Conservation (phyloP, 106 monocot species). For the Apostasia shenzhenica region DNA sequence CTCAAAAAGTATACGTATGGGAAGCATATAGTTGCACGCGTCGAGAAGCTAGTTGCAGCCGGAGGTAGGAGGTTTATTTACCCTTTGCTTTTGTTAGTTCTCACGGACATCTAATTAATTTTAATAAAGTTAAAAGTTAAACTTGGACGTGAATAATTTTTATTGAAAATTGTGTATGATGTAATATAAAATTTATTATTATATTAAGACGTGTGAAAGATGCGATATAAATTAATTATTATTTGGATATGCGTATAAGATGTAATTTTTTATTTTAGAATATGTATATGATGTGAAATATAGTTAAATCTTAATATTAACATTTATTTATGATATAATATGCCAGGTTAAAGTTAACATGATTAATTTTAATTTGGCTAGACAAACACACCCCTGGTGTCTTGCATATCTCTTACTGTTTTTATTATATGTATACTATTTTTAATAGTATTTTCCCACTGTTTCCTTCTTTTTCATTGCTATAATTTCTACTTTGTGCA, state of each 20-base stretch:
- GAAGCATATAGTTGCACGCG: conserved; percentile 63
- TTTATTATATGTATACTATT: neutral
- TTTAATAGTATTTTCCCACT: too few species aligned
- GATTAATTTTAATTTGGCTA: neutral
- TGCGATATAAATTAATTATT: neutral
- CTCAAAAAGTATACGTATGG: conserved; percentile 63
- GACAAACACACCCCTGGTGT: neutral
- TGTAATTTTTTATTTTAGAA: neutral
- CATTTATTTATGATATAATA: too few species aligned
- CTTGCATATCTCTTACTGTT: neutral
- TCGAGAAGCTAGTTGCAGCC: conserved; percentile 57
- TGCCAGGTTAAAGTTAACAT: neutral
- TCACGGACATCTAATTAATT: too few species aligned
- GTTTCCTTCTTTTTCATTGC: too few species aligned
- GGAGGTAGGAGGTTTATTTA: conserved; percentile 30
- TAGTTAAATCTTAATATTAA: too few species aligned
- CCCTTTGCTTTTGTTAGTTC: neutral
- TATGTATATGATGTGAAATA: too few species aligned
- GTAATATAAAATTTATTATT: too few species aligned
- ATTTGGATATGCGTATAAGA: neutral
- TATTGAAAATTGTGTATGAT: too few species aligned
- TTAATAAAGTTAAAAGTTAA: too few species aligned
- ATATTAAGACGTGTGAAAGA: too few species aligned
- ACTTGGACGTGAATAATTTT: too few species aligned
- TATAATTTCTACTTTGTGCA: too few species aligned